Evolutionary conservation across 2,329 filamentous ascomycete genomes (phyloP).

Genomic region (Ploettnerulaceae sp.): DNA sequence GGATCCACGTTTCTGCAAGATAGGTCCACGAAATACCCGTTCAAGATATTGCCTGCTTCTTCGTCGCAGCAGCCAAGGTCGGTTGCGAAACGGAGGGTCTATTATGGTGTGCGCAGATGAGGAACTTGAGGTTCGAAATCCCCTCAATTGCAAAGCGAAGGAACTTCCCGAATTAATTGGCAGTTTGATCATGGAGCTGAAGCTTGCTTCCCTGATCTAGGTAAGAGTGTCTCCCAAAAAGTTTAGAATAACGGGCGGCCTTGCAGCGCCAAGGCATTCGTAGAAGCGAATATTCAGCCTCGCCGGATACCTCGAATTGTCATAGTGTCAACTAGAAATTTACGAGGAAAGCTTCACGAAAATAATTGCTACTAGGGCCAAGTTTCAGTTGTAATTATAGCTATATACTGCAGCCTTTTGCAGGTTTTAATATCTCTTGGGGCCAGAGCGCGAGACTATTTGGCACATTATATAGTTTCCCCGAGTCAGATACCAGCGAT

Average conservation of each 20-base stretch:
- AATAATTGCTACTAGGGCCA: background rate
- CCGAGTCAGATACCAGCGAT: too few relatives aligned
- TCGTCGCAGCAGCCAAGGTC: background rate
- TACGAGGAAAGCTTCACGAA: background rate
- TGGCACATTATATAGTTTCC: too few relatives aligned
- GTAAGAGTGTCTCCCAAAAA: background rate
- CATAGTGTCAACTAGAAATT: too few relatives aligned
- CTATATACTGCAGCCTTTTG: too few relatives aligned
- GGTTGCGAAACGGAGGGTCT: background rate
- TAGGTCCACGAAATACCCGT: slow-evolving; percentile 16
- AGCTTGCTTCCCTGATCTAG: background rate
- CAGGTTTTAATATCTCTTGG: too few relatives aligned
- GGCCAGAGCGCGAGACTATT: too few relatives aligned
- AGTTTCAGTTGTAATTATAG: too few relatives aligned
- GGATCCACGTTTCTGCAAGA: background rate
- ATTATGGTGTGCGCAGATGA: background rate
- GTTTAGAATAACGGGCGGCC: slow-evolving; percentile 4
- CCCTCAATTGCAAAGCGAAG: background rate
- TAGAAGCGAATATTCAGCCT: slow-evolving; percentile 2
- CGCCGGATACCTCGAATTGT: too few relatives aligned
- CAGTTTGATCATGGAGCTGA: slow-evolving; percentile 3
- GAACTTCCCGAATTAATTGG: background rate
- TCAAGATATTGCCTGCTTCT: background rate
- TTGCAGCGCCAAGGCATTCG: slow-evolving; percentile 8
- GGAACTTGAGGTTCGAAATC: background rate